These are phyloP conservation scores for Cadophora malorum DNA, from an alignment of 2,329 filamentous ascomycete genomes.

Conservation along the genomic window DNA sequence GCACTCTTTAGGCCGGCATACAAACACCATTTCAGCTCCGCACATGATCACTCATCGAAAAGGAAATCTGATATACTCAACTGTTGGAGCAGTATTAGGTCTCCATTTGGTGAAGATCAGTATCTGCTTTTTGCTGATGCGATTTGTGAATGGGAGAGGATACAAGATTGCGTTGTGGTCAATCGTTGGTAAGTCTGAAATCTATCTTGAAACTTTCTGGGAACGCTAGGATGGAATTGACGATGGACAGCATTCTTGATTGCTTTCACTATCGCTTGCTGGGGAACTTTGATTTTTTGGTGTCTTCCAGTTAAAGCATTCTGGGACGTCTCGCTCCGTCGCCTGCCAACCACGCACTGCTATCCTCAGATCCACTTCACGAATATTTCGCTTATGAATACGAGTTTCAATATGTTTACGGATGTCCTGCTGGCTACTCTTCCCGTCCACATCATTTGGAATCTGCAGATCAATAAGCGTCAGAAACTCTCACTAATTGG, in stretches of 20 bases:
- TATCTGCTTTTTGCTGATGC: constrained; percentile 17
- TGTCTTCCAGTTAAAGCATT: constrained; percentile 13
- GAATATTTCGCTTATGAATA: constrained; percentile 20
- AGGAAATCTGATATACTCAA: constrained; percentile 19
- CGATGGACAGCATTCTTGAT: constrained; percentile 25
- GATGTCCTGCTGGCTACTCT: constrained; percentile 51
- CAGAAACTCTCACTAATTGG: constrained; percentile 48
- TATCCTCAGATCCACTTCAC: constrained; percentile 14
- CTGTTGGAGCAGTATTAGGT: constrained; percentile 10
- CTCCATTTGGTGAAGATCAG: constrained; percentile 15
- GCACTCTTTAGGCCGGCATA: constrained; percentile 13
- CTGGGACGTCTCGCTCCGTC: constrained; percentile 37
- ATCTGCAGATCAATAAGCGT: constrained; percentile 48
- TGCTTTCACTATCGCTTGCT: constrained; percentile 23
- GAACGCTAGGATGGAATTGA: neutral
- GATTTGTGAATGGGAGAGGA: constrained; percentile 4
- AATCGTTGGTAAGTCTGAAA: constrained; percentile 5
- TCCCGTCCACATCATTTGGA: constrained; percentile 50
- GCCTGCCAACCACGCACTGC: constrained; percentile 12
- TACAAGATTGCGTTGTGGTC: constrained; percentile 11
- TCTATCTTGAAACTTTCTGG: neutral
- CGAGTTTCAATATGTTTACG: constrained; percentile 43
- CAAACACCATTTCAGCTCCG: constrained; percentile 7
- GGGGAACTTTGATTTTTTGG: constrained; percentile 29
- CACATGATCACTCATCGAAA: constrained; percentile 14